Evolutionary conservation across 306 rosid species (phyloP).

Genomic region (Astragalus membranaceus): DNA sequence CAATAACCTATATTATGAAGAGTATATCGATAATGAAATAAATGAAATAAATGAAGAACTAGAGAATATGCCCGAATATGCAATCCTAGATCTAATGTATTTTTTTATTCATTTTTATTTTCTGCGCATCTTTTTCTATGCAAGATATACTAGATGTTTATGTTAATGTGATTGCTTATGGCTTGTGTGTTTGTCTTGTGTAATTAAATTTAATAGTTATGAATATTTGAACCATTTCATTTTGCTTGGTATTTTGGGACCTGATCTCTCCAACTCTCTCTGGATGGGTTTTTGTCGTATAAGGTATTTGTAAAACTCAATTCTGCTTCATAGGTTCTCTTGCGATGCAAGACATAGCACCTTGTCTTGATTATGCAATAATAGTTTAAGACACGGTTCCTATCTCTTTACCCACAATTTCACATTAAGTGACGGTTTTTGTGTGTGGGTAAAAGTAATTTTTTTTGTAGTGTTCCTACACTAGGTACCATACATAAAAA

Average conservation of each 20-base stretch:
- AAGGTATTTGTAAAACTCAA: neutral
- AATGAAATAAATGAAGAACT: too few relatives aligned
- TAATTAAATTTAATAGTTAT: neutral
- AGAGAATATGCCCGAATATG: too few relatives aligned
- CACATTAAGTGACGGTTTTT: too few relatives aligned
- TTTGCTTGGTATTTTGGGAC: neutral
- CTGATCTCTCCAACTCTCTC: neutral
- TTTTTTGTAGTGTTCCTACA: too few relatives aligned
- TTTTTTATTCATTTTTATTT: neutral
- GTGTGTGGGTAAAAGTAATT: too few relatives aligned
- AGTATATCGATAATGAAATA: too few relatives aligned
- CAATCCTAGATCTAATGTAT: too few relatives aligned
- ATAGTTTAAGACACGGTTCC: neutral
- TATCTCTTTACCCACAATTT: too few relatives aligned
- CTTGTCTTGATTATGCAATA: neutral
- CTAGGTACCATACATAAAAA: too few relatives aligned
- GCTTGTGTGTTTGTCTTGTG: neutral
- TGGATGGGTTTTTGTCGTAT: neutral
- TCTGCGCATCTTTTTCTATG: neutral
- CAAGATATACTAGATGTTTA: neutral
- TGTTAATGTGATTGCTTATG: neutral
- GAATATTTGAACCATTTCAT: conserved; percentile 1
- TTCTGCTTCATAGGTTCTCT: neutral
- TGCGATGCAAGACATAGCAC: neutral
- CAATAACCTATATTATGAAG: too few relatives aligned